Conservation (phyloP, 208 protist genomes). For the Leishmania gerbilli region DNA sequence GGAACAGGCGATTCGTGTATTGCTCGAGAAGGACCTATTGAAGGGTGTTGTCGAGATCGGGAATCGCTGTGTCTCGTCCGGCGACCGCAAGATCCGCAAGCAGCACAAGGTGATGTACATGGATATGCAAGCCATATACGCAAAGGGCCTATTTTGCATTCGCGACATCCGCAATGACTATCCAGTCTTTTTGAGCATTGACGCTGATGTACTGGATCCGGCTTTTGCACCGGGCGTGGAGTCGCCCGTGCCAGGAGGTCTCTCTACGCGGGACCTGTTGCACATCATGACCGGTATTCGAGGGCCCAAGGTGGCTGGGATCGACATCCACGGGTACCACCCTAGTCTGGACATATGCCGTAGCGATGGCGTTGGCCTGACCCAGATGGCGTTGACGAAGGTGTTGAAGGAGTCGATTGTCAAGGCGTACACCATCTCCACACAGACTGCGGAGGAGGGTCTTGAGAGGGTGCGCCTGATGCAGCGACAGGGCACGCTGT, state of each 20-base stretch:
- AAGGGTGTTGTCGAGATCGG: constrained; percentile 84
- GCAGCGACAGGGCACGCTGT: constrained; percentile 80
- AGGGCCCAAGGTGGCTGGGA: constrained; percentile 76
- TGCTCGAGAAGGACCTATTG: constrained; percentile 70
- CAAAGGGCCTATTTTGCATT: constrained; percentile 84
- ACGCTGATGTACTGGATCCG: constrained; percentile 78
- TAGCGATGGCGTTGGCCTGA: constrained; percentile 70
- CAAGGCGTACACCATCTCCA: constrained; percentile 79
- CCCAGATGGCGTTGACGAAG: constrained; percentile 73
- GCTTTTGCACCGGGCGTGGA: constrained; percentile 71
- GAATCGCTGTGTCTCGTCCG: constrained; percentile 68
- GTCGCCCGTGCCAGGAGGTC: constrained; percentile 56
- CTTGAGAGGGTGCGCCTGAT: constrained; percentile 75
- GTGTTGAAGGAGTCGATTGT: constrained; percentile 80
- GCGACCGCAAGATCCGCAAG: constrained; percentile 74
- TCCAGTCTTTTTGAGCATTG: constrained; percentile 82
- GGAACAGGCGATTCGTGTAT: constrained; percentile 55
- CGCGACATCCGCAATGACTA: constrained; percentile 88
- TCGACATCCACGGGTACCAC: constrained; percentile 79
- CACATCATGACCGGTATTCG: constrained; percentile 81
- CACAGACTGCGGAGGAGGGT: constrained; percentile 82
- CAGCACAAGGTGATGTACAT: constrained; percentile 85
- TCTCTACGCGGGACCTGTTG: constrained; percentile 77
- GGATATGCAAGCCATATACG: constrained; percentile 88
- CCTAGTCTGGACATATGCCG: constrained; percentile 60